These are phyloP conservation scores for Pythium monospermum DNA, from an alignment of 352 stramenopile genomes.

Conservation along the genomic window DNA sequence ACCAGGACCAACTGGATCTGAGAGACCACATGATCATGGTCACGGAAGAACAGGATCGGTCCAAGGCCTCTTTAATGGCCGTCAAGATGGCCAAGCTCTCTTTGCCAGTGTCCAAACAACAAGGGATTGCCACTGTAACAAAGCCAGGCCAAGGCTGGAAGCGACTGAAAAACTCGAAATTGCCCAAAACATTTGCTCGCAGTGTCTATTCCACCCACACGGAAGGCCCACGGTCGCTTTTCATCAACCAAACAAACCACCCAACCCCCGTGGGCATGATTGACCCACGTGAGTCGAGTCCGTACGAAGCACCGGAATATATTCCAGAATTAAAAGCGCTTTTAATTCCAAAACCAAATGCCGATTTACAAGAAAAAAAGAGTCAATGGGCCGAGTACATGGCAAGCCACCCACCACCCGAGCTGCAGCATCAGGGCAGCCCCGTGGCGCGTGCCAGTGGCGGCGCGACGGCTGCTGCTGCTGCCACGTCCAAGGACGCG, in stretches of 20 bases:
- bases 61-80: conserved; percentile 41
- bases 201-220: conserved; percentile 51
- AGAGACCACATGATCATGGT: conserved; percentile 35
- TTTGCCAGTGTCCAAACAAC: conserved; percentile 29
- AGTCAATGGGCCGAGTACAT: conserved; percentile 36
- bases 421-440: too few relatives aligned
- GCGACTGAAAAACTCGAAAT: conserved; percentile 45
- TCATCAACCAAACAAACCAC: conserved; percentile 64
- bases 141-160: conserved; percentile 67
- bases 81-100: conserved; percentile 60
- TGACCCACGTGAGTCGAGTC: conserved; percentile 51
- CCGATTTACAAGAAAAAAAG: conserved; percentile 64
- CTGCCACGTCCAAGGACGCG: conserved; percentile 19
- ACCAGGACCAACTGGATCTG: conserved; percentile 38
- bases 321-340: conserved; percentile 53
- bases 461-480: too few relatives aligned
- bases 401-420: conserved; percentile 2
- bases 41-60: conserved; percentile 45
- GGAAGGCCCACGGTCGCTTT: conserved; percentile 48
- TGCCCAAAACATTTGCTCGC: conserved; percentile 58
- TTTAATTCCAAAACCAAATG: conserved; percentile 44
- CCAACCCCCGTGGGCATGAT: conserved; percentile 64
- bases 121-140: too few relatives aligned
- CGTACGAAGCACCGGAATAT: conserved; percentile 54
- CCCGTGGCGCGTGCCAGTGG: too few relatives aligned